Percentiles rank a stretch among this genome's conserved stretches.
These are phyloP conservation scores for Macrophomina phaseolina DNA, from an alignment of 2,329 filamentous ascomycete genomes.

Conservation along the genomic window DNA sequence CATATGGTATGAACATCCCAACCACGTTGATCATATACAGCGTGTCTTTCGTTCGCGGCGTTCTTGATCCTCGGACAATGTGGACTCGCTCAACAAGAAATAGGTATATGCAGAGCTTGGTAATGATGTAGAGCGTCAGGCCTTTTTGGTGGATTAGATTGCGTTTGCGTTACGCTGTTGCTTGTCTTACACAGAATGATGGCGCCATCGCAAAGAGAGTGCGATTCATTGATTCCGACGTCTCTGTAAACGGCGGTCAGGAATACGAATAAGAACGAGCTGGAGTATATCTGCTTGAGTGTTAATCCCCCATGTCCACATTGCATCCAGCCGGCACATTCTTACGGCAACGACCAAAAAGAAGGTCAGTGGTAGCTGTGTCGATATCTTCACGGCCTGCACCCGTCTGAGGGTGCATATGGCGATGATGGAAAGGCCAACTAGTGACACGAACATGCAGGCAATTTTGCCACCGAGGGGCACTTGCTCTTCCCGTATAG, in stretches of 20 bases:
- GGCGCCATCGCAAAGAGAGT: not conserved
- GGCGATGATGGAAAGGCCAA: not conserved
- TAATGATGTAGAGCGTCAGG: not conserved
- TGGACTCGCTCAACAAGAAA: conserved; percentile 12
- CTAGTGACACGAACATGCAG: conserved; percentile 9
- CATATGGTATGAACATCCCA: not conserved
- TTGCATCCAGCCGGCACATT: too few relatives aligned
- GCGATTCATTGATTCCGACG: not conserved
- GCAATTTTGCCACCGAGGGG: conserved; percentile 3
- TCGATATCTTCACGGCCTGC: not conserved
- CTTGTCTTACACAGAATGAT: conserved; percentile 6
- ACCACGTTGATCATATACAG: conserved; percentile 4
- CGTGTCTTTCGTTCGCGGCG: conserved; percentile 1
- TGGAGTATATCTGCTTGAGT: not conserved
- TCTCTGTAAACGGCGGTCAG: not conserved
- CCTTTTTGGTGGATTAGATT: not conserved
- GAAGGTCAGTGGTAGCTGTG: not conserved
- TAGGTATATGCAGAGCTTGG: not conserved
- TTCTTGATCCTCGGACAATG: not conserved
- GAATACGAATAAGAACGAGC: conserved; percentile 8
- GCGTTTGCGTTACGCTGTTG: not conserved
- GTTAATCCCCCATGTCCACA: not conserved
- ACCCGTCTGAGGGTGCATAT: conserved; percentile 1
- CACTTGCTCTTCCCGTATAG: conserved; percentile 3
- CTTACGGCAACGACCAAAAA: conserved; percentile 1